These are phyloP conservation scores for Sporothrix brasiliensis DNA, from an alignment of 2,329 filamentous ascomycete genomes.

Conservation along the genomic window DNA sequence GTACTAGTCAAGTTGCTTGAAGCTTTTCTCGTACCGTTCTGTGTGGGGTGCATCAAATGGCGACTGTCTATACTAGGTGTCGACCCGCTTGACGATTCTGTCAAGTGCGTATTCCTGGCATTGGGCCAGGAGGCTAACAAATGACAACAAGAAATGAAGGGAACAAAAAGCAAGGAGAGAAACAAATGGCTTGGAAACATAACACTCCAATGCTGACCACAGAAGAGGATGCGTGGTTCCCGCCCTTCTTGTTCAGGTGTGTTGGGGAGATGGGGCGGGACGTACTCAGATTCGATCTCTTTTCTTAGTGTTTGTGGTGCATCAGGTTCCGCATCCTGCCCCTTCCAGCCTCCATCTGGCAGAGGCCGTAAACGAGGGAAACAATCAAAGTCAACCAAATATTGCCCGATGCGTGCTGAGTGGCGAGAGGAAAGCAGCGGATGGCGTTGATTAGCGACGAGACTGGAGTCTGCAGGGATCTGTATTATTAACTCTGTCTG, in stretches of 20 bases:
- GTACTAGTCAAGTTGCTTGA: not conserved
- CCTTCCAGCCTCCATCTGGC: not conserved
- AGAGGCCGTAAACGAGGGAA: not conserved
- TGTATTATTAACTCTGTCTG: conserved; percentile 1
- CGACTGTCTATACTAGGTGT: too few relatives aligned
- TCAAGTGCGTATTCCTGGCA: not conserved
- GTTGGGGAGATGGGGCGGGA: not conserved
- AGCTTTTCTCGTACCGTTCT: not conserved
- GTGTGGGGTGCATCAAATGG: not conserved
- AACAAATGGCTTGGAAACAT: not conserved
- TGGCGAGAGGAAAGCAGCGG: not conserved
- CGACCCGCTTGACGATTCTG: not conserved
- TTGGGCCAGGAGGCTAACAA: not conserved
- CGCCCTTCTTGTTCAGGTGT: not conserved
- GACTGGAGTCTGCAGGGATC: not conserved
- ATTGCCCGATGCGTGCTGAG: not conserved
- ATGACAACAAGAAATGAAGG: not conserved
- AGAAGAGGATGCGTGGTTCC: not conserved
- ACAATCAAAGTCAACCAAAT: not conserved
- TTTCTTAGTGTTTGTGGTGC: not conserved
- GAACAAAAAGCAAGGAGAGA: not conserved
- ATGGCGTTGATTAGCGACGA: not conserved
- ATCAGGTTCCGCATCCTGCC: not conserved
- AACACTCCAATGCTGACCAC: not conserved
- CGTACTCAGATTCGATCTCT: not conserved